phyloP scores from a whole-genome alignment of 164 flowering plant genomes.

The Stephania japonica region DNA sequence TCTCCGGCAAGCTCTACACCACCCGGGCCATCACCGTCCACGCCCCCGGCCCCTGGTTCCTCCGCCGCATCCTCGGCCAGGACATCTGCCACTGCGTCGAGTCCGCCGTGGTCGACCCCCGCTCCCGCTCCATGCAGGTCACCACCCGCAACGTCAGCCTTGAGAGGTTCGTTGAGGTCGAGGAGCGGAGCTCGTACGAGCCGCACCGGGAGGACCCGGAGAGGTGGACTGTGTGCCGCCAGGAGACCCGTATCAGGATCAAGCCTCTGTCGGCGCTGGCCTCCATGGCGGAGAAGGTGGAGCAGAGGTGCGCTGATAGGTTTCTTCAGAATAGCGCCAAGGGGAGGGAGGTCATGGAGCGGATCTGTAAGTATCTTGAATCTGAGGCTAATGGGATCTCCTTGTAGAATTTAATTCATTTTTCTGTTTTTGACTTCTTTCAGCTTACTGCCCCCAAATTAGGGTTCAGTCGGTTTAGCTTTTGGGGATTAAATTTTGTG shows the following conservation, averaged over 20 bases:
- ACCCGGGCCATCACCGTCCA: constrained; percentile 83
- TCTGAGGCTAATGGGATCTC: constrained; percentile 69
- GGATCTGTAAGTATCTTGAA: constrained; percentile 94
- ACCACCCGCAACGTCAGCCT: constrained; percentile 73
- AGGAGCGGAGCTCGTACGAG: constrained; percentile 69
- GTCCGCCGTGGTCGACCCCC: constrained; percentile 72
- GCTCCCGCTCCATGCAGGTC: constrained; percentile 63
- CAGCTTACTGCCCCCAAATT: no score
- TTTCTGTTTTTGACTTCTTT: no score
- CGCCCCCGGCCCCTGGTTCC: constrained; percentile 92
- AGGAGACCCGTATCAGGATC: constrained; percentile 75
- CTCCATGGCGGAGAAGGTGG: constrained; percentile 94
- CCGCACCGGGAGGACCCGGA: constrained; percentile 87
- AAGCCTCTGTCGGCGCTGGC: constrained; percentile 84
- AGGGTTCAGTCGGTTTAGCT: no score
- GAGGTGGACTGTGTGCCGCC: constrained; percentile 74
- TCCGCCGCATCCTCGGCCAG: constrained; percentile 73
- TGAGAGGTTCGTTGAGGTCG: constrained; percentile 73
- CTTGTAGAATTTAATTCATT: constrained; percentile 14
- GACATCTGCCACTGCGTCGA: constrained; percentile 92
- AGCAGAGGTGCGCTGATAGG: constrained; percentile 81
- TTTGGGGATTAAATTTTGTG: no score
- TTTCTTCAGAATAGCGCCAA: constrained; percentile 85
- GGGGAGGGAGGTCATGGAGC: constrained; percentile 97
- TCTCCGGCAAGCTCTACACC: constrained; percentile 67